Base-by-base conservation (phyloP, 495 filamentous ascomycete species). In the Daldinia childiae region DNA sequence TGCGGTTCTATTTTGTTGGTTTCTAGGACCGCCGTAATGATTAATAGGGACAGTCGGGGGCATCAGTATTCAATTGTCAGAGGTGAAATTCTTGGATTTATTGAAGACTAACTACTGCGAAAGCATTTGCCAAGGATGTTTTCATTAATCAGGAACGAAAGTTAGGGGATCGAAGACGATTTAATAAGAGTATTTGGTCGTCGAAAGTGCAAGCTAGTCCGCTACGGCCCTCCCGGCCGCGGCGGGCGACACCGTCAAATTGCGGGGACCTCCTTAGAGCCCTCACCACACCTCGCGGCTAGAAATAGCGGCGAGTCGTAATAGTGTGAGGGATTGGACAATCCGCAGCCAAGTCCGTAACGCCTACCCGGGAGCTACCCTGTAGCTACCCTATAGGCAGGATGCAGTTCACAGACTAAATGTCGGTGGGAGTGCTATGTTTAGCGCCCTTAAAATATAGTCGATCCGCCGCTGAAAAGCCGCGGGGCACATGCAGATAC, bases 71-170 rank as follows among this genome's bases (percentile, higher is more conserved):
- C 51, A 55, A 55, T 55, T 55, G 51, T 55, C 51, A 55, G 51
- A 55, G 51, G 51, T 55, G 51, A 55, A 55, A 55, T 55, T 55
- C 51, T 55, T 55, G 51, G 51, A 55, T 55, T 55, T 55, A 55
- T 55, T 55, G 51, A 55, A 55, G 51, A 55, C 51, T 55, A 55
- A 55, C 51, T 55, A 55, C 51, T 55, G 51, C 51, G 51, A 55
- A 55, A 55, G 51, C 51, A 55, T 55, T 55, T 55, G 51, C 51
- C 51, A 55, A 55, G 51, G 51, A 55, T 55, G 51, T 55, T 55
- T 55, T 55, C 51, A 55, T 55, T 55, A 55, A 55, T 55, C 51
- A 55, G 51, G 51, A 55, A 55, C 51, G 51, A 55, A 55, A 55
- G 51, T 55, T 55, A 55, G 51, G 51, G 51, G 51, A 55, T 55